Evolutionary conservation across 495 filamentous ascomycete species (phyloP).

Genomic region (Podospora anserina): DNA sequence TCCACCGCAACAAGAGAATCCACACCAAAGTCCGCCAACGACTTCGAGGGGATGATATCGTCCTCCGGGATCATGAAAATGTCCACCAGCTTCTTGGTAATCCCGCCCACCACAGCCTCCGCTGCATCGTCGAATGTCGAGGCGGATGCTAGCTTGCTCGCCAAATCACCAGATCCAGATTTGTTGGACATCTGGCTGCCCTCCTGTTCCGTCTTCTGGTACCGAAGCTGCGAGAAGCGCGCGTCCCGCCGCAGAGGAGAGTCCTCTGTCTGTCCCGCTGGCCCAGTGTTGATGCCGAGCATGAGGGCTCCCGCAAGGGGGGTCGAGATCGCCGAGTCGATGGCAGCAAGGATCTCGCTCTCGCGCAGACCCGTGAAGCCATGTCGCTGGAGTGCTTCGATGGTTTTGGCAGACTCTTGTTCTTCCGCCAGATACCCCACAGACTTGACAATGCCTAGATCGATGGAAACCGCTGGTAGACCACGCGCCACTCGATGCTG

Average conservation of each 20-base stretch:
- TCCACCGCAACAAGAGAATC: constrained; percentile 51
- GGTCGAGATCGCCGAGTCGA: constrained; percentile 25
- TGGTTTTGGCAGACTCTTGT: constrained; percentile 17
- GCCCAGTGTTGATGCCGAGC: constrained; percentile 29
- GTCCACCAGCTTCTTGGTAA: constrained; percentile 33
- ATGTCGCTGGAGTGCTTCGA: constrained; percentile 23
- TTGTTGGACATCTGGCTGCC: not conserved
- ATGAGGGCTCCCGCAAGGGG: constrained; percentile 25
- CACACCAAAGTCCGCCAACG: constrained; percentile 39
- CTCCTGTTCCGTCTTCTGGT: constrained; percentile 17
- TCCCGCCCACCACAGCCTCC: constrained; percentile 2
- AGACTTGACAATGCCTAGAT: constrained; percentile 44
- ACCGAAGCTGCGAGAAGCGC: constrained; percentile 21
- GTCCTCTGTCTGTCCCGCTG: constrained; percentile 6
- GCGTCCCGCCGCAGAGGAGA: constrained; percentile 19
- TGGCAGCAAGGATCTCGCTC: constrained; percentile 24
- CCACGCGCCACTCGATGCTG: constrained; percentile 23
- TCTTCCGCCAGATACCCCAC: constrained; percentile 35
- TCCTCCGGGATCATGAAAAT: constrained; percentile 38
- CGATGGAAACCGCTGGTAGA: constrained; percentile 42
- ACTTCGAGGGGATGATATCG: constrained; percentile 28
- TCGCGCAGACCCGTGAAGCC: constrained; percentile 25
- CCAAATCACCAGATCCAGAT: constrained; percentile 15
- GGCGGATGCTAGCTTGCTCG: constrained; percentile 8
- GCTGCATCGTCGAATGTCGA: constrained; percentile 19